Evolutionary conservation across 2,329 filamentous ascomycete species (phyloP).

Genomic region (Arthroderma sp.): DNA sequence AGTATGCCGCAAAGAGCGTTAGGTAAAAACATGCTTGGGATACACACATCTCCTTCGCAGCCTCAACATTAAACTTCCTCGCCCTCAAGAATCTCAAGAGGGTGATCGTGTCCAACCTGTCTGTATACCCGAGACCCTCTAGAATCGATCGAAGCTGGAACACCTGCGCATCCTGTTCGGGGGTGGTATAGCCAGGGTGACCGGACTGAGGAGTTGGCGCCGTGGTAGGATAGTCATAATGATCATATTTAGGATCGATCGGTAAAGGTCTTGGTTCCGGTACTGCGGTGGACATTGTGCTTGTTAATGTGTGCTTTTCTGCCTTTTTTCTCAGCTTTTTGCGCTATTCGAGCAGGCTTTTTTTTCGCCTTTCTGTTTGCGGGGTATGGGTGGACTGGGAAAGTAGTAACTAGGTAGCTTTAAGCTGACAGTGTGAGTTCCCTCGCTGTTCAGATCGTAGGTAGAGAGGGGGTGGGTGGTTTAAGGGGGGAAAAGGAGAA

Average conservation of each 20-base stretch:
- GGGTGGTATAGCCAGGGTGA: slow-evolving; percentile 76
- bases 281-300: slow-evolving; percentile 3
- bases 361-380: not conserved
- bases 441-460: no score
- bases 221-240: slow-evolving; percentile 83
- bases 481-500: no score
- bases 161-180: slow-evolving; percentile 79
- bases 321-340: no score
- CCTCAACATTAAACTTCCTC: slow-evolving; percentile 81
- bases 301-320: not conserved
- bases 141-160: slow-evolving; percentile 72
- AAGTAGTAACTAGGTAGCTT: no score
- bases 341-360: not conserved
- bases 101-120: slow-evolving; percentile 83
- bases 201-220: slow-evolving; percentile 58
- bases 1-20: not conserved
- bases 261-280: slow-evolving; percentile 29
- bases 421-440: no score
- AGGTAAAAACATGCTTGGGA: slow-evolving; percentile 1
- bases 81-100: slow-evolving; percentile 86
- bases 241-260: slow-evolving; percentile 81
- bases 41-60: slow-evolving; percentile 74
- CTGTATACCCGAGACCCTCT: slow-evolving; percentile 67
- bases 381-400: no score
- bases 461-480: no score